Percentiles rank a stretch among this genome's conserved stretches.
These are phyloP conservation scores for Rhodotorula sp. DNA, from an alignment of 1,284 basidiomycete species.

Conservation along the genomic window DNA sequence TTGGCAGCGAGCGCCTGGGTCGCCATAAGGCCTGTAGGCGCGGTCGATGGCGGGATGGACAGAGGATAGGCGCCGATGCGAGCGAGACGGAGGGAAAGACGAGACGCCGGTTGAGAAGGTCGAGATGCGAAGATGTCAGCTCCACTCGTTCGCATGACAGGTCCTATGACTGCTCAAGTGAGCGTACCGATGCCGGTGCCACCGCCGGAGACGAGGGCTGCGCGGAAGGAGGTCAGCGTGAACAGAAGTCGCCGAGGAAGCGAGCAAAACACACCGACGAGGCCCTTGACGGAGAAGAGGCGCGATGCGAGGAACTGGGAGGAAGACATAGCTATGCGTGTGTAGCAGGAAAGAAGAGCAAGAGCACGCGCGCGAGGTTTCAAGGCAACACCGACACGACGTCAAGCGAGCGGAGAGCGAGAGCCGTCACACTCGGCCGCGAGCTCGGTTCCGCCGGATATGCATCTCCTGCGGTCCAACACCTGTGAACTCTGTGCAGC, in stretches of 20 bases:
- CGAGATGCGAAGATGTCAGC: neutral
- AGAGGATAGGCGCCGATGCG: neutral
- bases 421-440: no score
- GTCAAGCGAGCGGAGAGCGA: neutral
- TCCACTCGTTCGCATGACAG: neutral
- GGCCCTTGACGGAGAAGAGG: conserved; percentile 28
- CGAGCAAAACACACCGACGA: neutral
- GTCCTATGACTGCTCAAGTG: no score
- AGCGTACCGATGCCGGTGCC: conserved; percentile 67
- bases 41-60: no score
- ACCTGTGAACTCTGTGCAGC: no score
- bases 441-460: no score
- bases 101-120: neutral
- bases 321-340: conserved; percentile 1
- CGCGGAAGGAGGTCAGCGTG: conserved; percentile 42
- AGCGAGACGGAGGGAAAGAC: neutral
- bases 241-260: neutral
- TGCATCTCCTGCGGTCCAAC: no score
- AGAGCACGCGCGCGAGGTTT: neutral
- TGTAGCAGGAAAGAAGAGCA: neutral
- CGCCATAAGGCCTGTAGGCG: conserved; percentile 59
- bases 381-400: neutral
- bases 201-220: conserved; percentile 72
- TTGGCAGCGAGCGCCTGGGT: conserved; percentile 68
- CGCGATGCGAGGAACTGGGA: conserved; percentile 3